Base-by-base conservation (phyloP, 2,329 filamentous ascomycete genomes). In the Akanthomyces lecanii region DNA sequence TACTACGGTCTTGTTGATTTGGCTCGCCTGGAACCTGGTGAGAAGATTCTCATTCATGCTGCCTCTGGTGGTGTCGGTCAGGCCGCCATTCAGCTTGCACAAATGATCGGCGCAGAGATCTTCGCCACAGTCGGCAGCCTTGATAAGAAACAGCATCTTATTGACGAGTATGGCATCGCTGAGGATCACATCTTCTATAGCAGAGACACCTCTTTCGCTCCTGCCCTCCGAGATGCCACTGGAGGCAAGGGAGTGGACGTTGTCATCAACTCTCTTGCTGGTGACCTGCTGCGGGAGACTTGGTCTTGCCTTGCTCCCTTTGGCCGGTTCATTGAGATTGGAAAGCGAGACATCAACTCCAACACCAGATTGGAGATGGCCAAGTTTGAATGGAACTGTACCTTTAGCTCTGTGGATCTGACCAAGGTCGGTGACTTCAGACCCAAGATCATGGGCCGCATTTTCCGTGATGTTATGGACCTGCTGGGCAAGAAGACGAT, bases 231-330 rank as follows among this genome's bases (percentile, higher is more conserved):
- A 51, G 60, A 67, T 25, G 67, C 66, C 2, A 78, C 76, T 0
- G 62, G 64, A 0, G 83, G 82, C 14, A 73, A 69, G 4, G 90
- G 90, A 12, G 88, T 88, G 1, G 89, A 93, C 73, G 85, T 86
- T 0, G 88, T 89, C 16, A 87, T 93, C 68, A 76, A 81, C 68
- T 79, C 77, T 0, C 71, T 81, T 0, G 67, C 75, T 2, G 79
- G 79, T 0, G 78, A 81, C 18, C 68, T 72, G 1, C 67, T 81
- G 2, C 71, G 72, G 3, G 76, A 77, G 47, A 77, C 78, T 0
- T 81, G 76, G 77, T 71, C 73, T 3, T 79, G 76, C 56, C 69
- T 83, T 21, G 76, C 76, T 51, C 72, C 71, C 18, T 79, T 79
- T 65, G 80, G 79, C 1, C 73, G 76, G 3, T 79, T 82, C 52